Conservation (phyloP, 495 filamentous ascomycete genomes). For the Xylaria nigripes region DNA sequence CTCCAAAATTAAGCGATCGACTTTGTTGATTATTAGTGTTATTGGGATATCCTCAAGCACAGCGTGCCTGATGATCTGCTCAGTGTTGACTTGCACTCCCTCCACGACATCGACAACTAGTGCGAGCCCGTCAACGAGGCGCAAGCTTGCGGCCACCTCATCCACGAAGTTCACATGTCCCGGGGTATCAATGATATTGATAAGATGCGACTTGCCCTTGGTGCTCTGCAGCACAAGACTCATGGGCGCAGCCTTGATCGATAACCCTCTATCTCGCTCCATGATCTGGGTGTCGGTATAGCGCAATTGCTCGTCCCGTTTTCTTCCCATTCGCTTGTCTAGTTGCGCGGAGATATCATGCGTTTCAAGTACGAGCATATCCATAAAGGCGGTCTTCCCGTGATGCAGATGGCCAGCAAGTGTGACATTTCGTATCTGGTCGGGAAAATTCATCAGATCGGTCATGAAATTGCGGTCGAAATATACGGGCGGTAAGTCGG, state of each 20-base stretch:
- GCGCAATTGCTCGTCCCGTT: constrained; percentile 79
- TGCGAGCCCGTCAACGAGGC: constrained; percentile 84
- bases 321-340: constrained; percentile 71
- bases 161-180: constrained; percentile 98
- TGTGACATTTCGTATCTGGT: constrained; percentile 87
- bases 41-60: constrained; percentile 84
- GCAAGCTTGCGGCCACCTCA: constrained; percentile 81
- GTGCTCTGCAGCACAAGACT: constrained; percentile 80
- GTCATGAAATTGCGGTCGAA: constrained; percentile 86
- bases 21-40: constrained; percentile 89
- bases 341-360: constrained; percentile 73
- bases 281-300: constrained; percentile 90
- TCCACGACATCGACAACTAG: constrained; percentile 97
- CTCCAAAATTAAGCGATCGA: constrained; percentile 91
- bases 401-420: constrained; percentile 91
- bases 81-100: constrained; percentile 91
- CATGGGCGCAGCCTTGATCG: constrained; percentile 92
- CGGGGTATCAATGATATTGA: constrained; percentile 93
- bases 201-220: constrained; percentile 87
- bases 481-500: constrained; percentile 76
- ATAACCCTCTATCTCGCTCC: constrained; percentile 84
- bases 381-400: constrained; percentile 96
- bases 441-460: constrained; percentile 91
- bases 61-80: constrained; percentile 93
- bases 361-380: constrained; percentile 93